Evolutionary conservation across 441 rosid species (phyloP).

Genomic region (Adansonia rubrostipa): DNA sequence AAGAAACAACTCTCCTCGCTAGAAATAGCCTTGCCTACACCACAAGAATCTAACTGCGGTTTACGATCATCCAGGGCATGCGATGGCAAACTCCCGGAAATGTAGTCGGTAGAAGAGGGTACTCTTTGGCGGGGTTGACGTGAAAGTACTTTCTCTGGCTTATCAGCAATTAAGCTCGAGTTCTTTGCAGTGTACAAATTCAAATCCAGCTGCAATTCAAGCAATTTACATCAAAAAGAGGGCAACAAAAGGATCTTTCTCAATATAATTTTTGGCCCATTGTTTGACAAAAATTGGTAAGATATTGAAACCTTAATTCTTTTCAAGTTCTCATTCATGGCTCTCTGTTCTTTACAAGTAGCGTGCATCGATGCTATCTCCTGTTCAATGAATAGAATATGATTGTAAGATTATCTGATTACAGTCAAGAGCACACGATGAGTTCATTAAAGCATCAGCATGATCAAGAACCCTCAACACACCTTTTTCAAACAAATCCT

Average conservation of each 20-base stretch:
- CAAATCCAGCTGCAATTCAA: slow-evolving; percentile 50
- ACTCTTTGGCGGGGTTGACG: slow-evolving; percentile 23
- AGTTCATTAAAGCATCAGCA: neutral
- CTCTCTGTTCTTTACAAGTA: slow-evolving; percentile 48
- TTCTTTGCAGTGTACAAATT: slow-evolving; percentile 32
- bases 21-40: slow-evolving; percentile 24
- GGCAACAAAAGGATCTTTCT: neutral
- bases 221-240: neutral
- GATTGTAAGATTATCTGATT: neutral
- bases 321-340: slow-evolving; percentile 56
- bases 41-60: slow-evolving; percentile 30
- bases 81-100: slow-evolving; percentile 7
- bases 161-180: slow-evolving; percentile 18
- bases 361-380: slow-evolving; percentile 51
- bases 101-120: slow-evolving; percentile 26
- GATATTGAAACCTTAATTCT: slow-evolving; percentile 63
- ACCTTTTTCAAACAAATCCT: slow-evolving; percentile 57
- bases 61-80: slow-evolving; percentile 4
- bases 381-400: slow-evolving; percentile 42
- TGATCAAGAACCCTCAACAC: neutral
- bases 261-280: neutral
- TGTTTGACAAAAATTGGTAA: neutral
- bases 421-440: neutral
- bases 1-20: slow-evolving; percentile 34
- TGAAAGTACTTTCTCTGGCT: slow-evolving; percentile 25